Base-by-base conservation (phyloP, 2,329 filamentous ascomycete species). In the Aschersonia sp. region DNA sequence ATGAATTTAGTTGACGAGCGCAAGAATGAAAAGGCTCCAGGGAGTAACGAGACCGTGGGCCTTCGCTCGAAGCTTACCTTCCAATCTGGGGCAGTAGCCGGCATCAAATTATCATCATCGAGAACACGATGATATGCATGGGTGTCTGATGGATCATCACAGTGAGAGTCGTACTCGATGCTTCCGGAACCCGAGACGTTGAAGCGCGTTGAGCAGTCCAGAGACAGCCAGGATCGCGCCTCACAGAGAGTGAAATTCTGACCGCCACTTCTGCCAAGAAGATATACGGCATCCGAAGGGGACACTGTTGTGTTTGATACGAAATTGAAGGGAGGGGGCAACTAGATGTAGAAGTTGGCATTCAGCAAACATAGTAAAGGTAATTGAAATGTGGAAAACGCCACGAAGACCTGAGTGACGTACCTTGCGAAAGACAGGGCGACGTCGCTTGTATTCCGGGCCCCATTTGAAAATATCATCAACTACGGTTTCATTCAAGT, bases 391-490 rank as follows among this genome's bases (percentile, higher is more conserved):
- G 5, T 5, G 2, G 2, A 2, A 4, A 7, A 10, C 6, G 40
- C 12, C 4, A 9, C 35, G 3, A 12, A 9, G 44, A 32, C 12
- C 64, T 62, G 1, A 59, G 59, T 1, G 50, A 67, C 61, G 61
- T 63, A 65, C 71, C 45, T 69, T 58, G 48, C 57, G 64, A 53
- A 77, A 82, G 5, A 74, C 68, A 0, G 74, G 80, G 5, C 75
- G 74, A 0, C 65, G 62, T 40, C 79, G 68, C 1, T 59, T 51
- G 47, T 77, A 70, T 32, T 70, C 61, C 1, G 68, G 56, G 0
- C 79, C 79, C 77, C 84, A 89, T 7, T 69, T 68, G 55, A 91
- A 91, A 1, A 89, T 65, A 3, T 84, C 74, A 54, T 89, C 84
- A 0, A 87, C 76, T 0, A 66, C 72, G 0, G 79, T 85, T 9